Conservation (phyloP, 2,329 filamentous ascomycete species). For the Chaetomium strumarium region DNA sequence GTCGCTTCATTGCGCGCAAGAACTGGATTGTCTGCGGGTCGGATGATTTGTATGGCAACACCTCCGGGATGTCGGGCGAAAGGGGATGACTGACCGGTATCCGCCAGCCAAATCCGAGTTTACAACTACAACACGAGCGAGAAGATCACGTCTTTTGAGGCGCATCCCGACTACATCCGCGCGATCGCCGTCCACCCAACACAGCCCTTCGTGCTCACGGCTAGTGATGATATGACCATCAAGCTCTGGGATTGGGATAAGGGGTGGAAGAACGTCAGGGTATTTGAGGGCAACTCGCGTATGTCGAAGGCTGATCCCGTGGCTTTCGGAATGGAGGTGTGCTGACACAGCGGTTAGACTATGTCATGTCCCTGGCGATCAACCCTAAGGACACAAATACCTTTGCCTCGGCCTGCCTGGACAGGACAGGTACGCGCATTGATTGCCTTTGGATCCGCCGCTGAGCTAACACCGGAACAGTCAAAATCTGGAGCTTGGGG, state of each 20-base stretch:
- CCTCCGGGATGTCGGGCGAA: not conserved
- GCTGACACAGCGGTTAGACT: conserved; percentile 20
- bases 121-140: conserved; percentile 99
- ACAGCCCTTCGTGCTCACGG: conserved; percentile 91
- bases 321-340: conserved; percentile 48
- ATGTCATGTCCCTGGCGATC: conserved; percentile 66
- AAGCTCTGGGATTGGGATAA: conserved; percentile 99
- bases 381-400: conserved; percentile 96
- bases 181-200: conserved; percentile 94
- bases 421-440: conserved; percentile 57
- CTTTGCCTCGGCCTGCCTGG: conserved; percentile 88
- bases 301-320: conserved; percentile 7
- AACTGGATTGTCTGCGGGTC: conserved; percentile 98
- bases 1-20: conserved; percentile 94
- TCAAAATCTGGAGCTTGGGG: conserved; percentile 82
- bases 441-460: too few species aligned
- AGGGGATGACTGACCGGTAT: conserved; percentile 54
- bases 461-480: conserved; percentile 12
- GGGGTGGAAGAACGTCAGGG: conserved; percentile 93
- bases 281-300: conserved; percentile 88
- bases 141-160: conserved; percentile 95
- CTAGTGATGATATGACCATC: conserved; percentile 97
- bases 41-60: conserved; percentile 65
- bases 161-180: conserved; percentile 96
- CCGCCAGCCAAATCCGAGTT: conserved; percentile 57